These are phyloP conservation scores for Paspalum vaginatum DNA, from an alignment of 176 grass and related monocot species.

Conservation along the genomic window DNA sequence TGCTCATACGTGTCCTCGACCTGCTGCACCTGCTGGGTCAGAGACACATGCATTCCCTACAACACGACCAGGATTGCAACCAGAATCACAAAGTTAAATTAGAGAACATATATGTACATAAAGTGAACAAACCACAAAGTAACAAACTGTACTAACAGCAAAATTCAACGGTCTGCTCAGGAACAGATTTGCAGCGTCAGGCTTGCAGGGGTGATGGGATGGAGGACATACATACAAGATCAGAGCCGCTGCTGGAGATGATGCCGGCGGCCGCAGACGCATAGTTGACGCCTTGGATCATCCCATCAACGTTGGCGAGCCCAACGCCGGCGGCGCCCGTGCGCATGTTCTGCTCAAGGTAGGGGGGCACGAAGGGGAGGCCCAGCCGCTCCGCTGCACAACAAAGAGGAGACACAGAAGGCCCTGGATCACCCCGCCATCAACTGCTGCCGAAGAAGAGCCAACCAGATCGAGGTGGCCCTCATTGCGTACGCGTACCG, in stretches of 20 bases:
- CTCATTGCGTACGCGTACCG: constrained; percentile 37
- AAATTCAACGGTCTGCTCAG: not conserved
- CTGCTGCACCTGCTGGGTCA: constrained; percentile 79
- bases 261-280: constrained; percentile 64
- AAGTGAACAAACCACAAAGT: not conserved
- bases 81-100: not conserved
- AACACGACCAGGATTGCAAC: not conserved
- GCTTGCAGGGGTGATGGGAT: not conserved
- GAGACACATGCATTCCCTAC: constrained; percentile 73
- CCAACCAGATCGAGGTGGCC: not conserved
- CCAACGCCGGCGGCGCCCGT: constrained; percentile 6
- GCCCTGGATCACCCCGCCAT: constrained; percentile 48
- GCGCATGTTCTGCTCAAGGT: constrained; percentile 61
- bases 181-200: not conserved
- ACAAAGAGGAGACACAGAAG: constrained; percentile 26
- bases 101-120: not conserved
- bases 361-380: constrained; percentile 72
- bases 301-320: not conserved
- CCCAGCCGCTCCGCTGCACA: constrained; percentile 62
- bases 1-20: constrained; percentile 66
- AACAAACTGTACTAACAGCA: not conserved
- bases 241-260: constrained; percentile 70
- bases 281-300: constrained; percentile 42
- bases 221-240: constrained; percentile 50
- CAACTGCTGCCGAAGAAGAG: constrained; percentile 28